Percentiles rank a stretch among this genome's conserved stretches.
Evolutionary conservation across 2,329 filamentous ascomycete genomes (phyloP).

Genomic region (Cryphonectria carpinicola): DNA sequence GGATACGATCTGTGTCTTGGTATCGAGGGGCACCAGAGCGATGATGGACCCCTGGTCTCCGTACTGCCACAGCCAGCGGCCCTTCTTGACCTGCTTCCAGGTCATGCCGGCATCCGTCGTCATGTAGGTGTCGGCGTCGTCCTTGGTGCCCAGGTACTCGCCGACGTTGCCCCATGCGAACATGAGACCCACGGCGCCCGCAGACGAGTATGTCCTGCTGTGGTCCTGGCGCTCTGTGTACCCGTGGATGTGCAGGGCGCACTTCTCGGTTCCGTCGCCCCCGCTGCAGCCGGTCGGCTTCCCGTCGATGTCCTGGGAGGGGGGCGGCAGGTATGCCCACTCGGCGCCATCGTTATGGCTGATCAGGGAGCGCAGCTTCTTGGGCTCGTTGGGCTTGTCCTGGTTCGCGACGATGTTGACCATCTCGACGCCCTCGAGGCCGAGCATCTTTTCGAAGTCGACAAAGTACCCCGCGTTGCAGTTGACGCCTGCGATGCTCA

Average conservation of each 20-base stretch:
- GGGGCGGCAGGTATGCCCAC: slow-evolving; percentile 80
- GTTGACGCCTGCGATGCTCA: slow-evolving; percentile 82
- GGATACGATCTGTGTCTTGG: slow-evolving; percentile 67
- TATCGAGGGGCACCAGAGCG: slow-evolving; percentile 77
- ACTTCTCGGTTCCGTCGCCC: slow-evolving; percentile 58
- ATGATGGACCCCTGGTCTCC: slow-evolving; percentile 94
- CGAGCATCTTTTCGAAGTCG: slow-evolving; percentile 95
- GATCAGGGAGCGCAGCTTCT: slow-evolving; percentile 87
- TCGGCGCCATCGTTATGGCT: slow-evolving; percentile 95
- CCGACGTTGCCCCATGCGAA: slow-evolving; percentile 93
- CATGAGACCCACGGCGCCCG: slow-evolving; percentile 86
- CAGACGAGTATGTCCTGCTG: slow-evolving; percentile 83
- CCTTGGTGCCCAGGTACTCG: slow-evolving; percentile 62
- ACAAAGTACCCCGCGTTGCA: slow-evolving; percentile 77
- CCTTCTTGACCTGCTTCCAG: slow-evolving; percentile 86
- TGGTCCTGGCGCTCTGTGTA: slow-evolving; percentile 89
- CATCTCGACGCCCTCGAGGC: slow-evolving; percentile 85
- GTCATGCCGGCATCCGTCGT: slow-evolving; percentile 87
- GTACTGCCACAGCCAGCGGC: slow-evolving; percentile 89
- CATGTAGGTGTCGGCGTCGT: slow-evolving; percentile 87
- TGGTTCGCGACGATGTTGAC: slow-evolving; percentile 84
- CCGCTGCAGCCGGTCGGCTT: slow-evolving; percentile 72
- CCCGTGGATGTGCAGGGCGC: slow-evolving; percentile 89
- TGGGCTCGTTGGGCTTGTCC: slow-evolving; percentile 66
- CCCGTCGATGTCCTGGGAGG: slow-evolving; percentile 69